phyloP scores from a whole-genome alignment of 1,284 basidiomycete genomes.

The Ganoderma multipileum region DNA sequence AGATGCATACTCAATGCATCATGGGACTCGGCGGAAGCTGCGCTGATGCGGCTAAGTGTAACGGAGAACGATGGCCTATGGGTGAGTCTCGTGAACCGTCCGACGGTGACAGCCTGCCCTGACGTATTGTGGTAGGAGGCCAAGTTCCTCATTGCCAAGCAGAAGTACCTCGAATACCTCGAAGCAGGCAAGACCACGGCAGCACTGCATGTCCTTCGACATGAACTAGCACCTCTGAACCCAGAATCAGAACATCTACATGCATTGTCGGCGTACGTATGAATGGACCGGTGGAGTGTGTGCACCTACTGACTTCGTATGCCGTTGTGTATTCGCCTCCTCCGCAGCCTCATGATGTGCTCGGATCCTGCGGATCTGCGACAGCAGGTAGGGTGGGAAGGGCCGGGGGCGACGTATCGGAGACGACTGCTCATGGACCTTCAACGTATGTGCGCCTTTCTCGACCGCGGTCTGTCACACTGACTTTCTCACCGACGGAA shows the following conservation, averaged over 20 bases:
- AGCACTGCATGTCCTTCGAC: conserved; percentile 87
- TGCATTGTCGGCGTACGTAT: conserved; percentile 77
- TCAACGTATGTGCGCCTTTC: conserved; percentile 67
- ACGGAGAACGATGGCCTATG: conserved; percentile 68
- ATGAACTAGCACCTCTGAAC: conserved; percentile 84
- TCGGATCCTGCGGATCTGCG: conserved; percentile 85
- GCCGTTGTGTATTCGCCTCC: not conserved
- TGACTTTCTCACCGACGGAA: conserved; percentile 41
- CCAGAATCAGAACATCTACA: conserved; percentile 83
- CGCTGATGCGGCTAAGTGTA: conserved; percentile 75
- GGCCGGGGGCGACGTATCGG: conserved; percentile 82
- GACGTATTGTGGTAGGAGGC: conserved; percentile 62
- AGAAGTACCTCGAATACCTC: conserved; percentile 96
- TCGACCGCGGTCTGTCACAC: conserved; percentile 7
- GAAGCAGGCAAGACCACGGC: conserved; percentile 84
- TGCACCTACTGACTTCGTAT: not conserved
- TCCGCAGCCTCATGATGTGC: conserved; percentile 86
- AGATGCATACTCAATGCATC: conserved; percentile 82
- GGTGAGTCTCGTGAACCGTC: conserved; percentile 50
- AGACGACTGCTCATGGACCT: conserved; percentile 78
- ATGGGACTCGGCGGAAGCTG: conserved; percentile 84
- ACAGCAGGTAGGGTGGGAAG: conserved; percentile 88
- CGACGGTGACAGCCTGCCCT: conserved; percentile 31
- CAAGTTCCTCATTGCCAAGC: conserved; percentile 88
- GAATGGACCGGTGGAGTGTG: not conserved